Conservation (phyloP, 2,329 filamentous ascomycete genomes). For the Cladosporium sp. region DNA sequence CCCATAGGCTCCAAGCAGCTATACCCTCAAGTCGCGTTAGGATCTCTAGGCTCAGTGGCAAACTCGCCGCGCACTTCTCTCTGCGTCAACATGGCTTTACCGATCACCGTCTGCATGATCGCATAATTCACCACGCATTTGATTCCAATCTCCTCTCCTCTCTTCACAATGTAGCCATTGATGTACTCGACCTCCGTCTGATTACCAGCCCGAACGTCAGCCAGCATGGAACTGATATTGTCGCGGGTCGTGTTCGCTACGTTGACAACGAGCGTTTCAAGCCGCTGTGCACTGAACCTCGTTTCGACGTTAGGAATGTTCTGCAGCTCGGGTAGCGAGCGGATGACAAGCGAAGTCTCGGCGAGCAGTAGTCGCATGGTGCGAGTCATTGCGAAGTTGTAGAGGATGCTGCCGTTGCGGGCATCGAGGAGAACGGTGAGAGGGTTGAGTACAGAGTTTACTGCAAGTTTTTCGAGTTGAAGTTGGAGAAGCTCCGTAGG, state of each 20-base stretch:
- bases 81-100: conserved; percentile 52
- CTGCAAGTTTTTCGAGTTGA: conserved; percentile 74
- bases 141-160: conserved; percentile 69
- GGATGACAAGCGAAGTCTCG: conserved; percentile 70
- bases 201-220: conserved; percentile 55
- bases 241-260: conserved; percentile 51
- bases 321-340: conserved; percentile 67
- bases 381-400: conserved; percentile 60
- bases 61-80: conserved; percentile 29
- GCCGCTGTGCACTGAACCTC: conserved; percentile 56
- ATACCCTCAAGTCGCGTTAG: background rate
- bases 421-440: conserved; percentile 75
- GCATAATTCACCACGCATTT: conserved; percentile 67
- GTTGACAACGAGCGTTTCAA: conserved; percentile 55
- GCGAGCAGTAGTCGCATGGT: conserved; percentile 66
- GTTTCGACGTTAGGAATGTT: conserved; percentile 54
- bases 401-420: conserved; percentile 65
- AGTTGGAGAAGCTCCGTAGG: conserved; percentile 60
- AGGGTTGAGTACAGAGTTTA: conserved; percentile 73
- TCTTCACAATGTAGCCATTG: conserved; percentile 79
- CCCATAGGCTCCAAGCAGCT: no score
- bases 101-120: conserved; percentile 67
- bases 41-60: background rate
- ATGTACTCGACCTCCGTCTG: conserved; percentile 76
- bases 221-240: conserved; percentile 63